Percentiles rank a stretch among this genome's conserved stretches.
phyloP scores from a whole-genome alignment of 164 flowering plant species.

The Sextonia rubra region DNA sequence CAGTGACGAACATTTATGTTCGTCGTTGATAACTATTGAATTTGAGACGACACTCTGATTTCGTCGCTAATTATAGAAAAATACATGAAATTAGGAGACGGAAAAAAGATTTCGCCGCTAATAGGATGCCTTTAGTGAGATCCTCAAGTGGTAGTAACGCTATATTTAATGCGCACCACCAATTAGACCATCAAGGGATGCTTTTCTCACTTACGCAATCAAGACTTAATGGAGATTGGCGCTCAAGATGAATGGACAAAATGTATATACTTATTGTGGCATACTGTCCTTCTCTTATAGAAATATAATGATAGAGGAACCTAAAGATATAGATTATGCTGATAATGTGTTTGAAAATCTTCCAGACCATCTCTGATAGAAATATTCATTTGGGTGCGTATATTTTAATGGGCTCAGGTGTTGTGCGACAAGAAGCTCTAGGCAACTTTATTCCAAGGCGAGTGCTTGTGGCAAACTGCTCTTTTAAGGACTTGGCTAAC shows the following conservation, averaged over 20 bases:
- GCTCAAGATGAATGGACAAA: not conserved
- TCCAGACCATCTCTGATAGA: constrained; percentile 79
- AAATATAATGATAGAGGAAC: constrained; percentile 26
- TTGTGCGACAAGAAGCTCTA: constrained; percentile 67
- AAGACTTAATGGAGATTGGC: not conserved
- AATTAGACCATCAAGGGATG: not conserved
- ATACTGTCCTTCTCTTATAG: constrained; percentile 15
- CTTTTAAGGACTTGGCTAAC: constrained; percentile 51
- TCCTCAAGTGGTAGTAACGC: not conserved
- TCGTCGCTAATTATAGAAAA: too few species aligned
- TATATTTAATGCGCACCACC: not conserved
- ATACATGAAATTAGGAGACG: too few species aligned
- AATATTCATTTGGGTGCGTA: constrained; percentile 60
- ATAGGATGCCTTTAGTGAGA: not conserved
- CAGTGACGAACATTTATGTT: too few species aligned
- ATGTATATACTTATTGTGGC: not conserved
- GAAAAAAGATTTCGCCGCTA: too few species aligned
- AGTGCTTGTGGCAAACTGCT: constrained; percentile 74
- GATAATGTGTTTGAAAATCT: constrained; percentile 51
- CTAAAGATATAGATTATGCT: constrained; percentile 13
- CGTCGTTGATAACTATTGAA: too few species aligned
- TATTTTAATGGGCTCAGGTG: constrained; percentile 52
- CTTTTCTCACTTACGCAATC: not conserved
- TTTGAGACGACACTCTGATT: too few species aligned
- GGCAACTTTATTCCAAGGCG: constrained; percentile 62